A percentile compares a stretch with the other conserved stretches of the same genome.
These are phyloP conservation scores for Tuber borchii DNA, from an alignment of 495 filamentous ascomycete species.

Conservation along the genomic window DNA sequence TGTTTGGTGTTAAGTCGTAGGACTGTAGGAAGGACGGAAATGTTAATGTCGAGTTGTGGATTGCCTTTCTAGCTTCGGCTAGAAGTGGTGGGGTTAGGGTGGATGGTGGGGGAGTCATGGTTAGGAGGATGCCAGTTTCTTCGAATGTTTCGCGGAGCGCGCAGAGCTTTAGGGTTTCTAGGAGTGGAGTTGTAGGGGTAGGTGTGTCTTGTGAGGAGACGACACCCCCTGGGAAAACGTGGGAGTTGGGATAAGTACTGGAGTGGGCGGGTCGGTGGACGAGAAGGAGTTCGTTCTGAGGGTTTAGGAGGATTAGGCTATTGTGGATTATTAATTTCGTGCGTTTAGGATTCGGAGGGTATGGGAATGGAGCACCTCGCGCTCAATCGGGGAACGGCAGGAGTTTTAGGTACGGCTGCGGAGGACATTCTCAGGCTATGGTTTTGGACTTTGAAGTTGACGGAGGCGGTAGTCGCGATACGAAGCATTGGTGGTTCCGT, in stretches of 20 bases:
- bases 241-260: slow-evolving; percentile 77
- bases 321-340: slow-evolving; percentile 12
- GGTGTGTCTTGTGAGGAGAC: slow-evolving; percentile 50
- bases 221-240: slow-evolving; percentile 96
- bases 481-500: background rate
- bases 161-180: slow-evolving; percentile 50
- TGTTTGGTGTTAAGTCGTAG: slow-evolving; percentile 4
- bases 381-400: slow-evolving; percentile 41
- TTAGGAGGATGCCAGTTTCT: slow-evolving; percentile 84
- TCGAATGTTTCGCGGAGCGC: slow-evolving; percentile 92
- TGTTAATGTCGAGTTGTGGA: slow-evolving; percentile 54
- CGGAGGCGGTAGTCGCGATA: background rate
- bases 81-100: slow-evolving; percentile 52
- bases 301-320: slow-evolving; percentile 80
- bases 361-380: slow-evolving; percentile 39
- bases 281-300: slow-evolving; percentile 76
- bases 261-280: slow-evolving; percentile 78
- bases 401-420: background rate
- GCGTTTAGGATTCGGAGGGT: slow-evolving; percentile 11
- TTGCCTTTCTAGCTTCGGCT: slow-evolving; percentile 59
- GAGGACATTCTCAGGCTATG: slow-evolving; percentile 17
- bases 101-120: slow-evolving; percentile 50
- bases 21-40: slow-evolving; percentile 53
- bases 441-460: background rate
- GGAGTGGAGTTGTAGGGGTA: slow-evolving; percentile 56